These are phyloP conservation scores for Lactarius indigo DNA, from an alignment of 768 basidiomycete species.

Conservation along the genomic window DNA sequence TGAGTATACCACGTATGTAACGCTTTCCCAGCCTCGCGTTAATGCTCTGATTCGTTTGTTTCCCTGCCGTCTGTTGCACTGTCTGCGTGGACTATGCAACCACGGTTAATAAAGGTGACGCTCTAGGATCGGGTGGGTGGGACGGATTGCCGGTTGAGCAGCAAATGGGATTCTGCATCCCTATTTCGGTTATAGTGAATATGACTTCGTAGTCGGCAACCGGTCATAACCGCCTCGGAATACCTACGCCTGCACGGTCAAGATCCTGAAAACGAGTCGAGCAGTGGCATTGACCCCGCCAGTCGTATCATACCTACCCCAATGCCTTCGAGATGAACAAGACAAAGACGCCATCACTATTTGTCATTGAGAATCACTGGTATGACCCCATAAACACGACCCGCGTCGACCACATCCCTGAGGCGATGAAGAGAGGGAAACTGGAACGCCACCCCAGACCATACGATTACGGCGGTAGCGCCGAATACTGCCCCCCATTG, in stretches of 20 bases:
- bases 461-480: conserved; percentile 13
- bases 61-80: conserved; percentile 23
- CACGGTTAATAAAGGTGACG: conserved; percentile 46
- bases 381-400: conserved; percentile 38
- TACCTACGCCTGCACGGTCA: conserved; percentile 42
- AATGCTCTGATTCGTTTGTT: not conserved
- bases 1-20: conserved; percentile 38
- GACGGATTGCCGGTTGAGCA: conserved; percentile 35
- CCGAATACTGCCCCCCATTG: conserved; percentile 11
- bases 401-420: conserved; percentile 39
- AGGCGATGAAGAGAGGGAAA: conserved; percentile 34
- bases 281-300: conserved; percentile 37
- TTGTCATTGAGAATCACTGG: conserved; percentile 38
- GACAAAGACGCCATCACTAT: conserved; percentile 30
- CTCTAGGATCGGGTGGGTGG: conserved; percentile 42
- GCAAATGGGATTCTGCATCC: conserved; percentile 37
- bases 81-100: conserved; percentile 40
- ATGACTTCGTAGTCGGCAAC: conserved; percentile 37
- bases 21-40: conserved; percentile 10
- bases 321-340: conserved; percentile 28
- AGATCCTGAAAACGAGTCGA: conserved; percentile 34
- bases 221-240: conserved; percentile 41
- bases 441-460: conserved; percentile 29
- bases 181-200: conserved; percentile 41
- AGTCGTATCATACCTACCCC: conserved; percentile 34